A percentile compares a stretch with the other conserved stretches of the same genome.
These are phyloP conservation scores for Euphrasia confusa DNA, from an alignment of 257 asterid genomes.

Conservation along the genomic window DNA sequence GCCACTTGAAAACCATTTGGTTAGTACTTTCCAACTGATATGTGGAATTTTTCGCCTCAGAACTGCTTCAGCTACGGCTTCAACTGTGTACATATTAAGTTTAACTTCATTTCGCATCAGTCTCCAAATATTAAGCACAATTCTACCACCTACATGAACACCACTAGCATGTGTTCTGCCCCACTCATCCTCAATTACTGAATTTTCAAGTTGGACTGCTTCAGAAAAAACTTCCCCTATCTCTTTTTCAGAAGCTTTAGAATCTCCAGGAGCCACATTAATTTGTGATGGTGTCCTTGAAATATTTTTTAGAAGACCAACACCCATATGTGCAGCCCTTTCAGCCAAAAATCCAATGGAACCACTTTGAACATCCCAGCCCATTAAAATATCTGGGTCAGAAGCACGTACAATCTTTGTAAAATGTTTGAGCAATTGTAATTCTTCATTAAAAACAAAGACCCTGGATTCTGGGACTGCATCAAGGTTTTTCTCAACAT, in stretches of 20 bases:
- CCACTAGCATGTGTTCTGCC: slow-evolving; percentile 98
- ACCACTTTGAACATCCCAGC: slow-evolving; percentile 95
- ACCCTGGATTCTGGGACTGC: slow-evolving; percentile 56
- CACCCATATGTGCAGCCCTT: slow-evolving; percentile 87
- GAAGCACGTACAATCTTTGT: slow-evolving; percentile 43
- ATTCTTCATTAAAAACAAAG: slow-evolving; percentile 54
- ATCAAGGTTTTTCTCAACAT: slow-evolving; percentile 46
- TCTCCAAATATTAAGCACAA: slow-evolving; percentile 92
- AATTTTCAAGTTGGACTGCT: slow-evolving; percentile 41
- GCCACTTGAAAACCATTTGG: slow-evolving; percentile 87
- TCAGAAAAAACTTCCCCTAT: slow-evolving; percentile 39
- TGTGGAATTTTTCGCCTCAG: slow-evolving; percentile 74
- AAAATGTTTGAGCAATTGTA: slow-evolving; percentile 52
- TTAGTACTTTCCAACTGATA: slow-evolving; percentile 64
- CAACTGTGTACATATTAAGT: slow-evolving; percentile 75
- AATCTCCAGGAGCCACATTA: slow-evolving; percentile 38
- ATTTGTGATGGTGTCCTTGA: slow-evolving; percentile 64
- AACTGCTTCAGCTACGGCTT: slow-evolving; percentile 85
- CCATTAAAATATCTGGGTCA: slow-evolving; percentile 87
- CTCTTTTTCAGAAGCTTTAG: slow-evolving; percentile 34
- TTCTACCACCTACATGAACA: slow-evolving; percentile 90
- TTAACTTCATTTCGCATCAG: slow-evolving; percentile 89
- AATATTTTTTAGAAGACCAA: slow-evolving; percentile 66
- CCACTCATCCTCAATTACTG: slow-evolving; percentile 87
- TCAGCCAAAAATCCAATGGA: slow-evolving; percentile 97